Evolutionary conservation across 305 asterid species (phyloP), one percentile per base, ranked within the genome.

Genomic region (Fraxinus sp.): DNA sequence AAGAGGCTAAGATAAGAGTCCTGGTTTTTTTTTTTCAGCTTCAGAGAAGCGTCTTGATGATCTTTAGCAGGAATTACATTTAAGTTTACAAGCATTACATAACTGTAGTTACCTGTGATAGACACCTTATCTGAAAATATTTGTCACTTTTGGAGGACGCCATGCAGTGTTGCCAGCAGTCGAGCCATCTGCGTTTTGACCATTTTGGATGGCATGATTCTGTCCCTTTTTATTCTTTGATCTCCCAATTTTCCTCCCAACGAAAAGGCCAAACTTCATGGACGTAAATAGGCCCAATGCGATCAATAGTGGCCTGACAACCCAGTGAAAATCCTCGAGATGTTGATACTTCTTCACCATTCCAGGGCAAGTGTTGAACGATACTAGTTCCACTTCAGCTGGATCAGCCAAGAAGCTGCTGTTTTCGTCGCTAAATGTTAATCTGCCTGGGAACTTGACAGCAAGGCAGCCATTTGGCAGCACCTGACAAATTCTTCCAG

Each of bases 401-500:
- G 95, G 95, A 83, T 89, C 88, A 28, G 94, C 94, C 83, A 90
- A 84, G 84, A 89, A 88, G 81, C 70, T 28, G 52, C 41, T 77
- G 7, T 36, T 18, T 81, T 82, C 84, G 6, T 84, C 86, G 32
- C 88, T 86, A 8, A 90, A 83, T 62, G 78, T 81, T 20, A 92
- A 82, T 55, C 86, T 88, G 33, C 91, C 90, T 0, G 96, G 94
- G 80, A 92, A 90, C 18, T 43, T 82, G 35, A 92, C 87, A 55
- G 86, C 81, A 3, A 92, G 93, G 85, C 96, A 90, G 28, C 94
- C 94, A 11, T 92, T 92, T 22, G 94, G 91, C n/a, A 90, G 91
- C 80, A 92, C 81, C 13, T 77, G 88, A 0, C 87, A 81, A 68
- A 92, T 84, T 82, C 82, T 91, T 59, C 94, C 97, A 18, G 90